Conservation (phyloP, 495 filamentous ascomycete genomes). For the Cercophora sp. region DNA sequence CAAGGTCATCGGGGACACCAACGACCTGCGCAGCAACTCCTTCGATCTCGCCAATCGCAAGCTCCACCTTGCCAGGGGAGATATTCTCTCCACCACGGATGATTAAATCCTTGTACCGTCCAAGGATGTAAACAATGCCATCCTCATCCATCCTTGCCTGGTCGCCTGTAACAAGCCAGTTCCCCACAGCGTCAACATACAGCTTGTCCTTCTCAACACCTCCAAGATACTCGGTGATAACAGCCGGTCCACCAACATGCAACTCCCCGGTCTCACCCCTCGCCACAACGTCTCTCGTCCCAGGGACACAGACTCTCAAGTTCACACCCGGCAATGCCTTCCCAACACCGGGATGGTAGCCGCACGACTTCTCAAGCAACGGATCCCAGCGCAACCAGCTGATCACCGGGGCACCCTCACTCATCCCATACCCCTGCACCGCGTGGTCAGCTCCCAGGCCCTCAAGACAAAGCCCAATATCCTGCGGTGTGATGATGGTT, state of each 20-base stretch:
- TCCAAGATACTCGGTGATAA: slow-evolving; percentile 33
- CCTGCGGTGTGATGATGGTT: slow-evolving; percentile 25
- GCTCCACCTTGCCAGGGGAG: slow-evolving; percentile 37
- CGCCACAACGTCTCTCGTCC: slow-evolving; percentile 18
- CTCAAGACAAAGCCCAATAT: slow-evolving; percentile 26
- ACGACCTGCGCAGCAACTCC: slow-evolving; percentile 31
- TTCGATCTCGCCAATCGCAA: slow-evolving; percentile 21
- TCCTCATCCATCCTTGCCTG: slow-evolving; percentile 38
- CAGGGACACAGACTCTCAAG: slow-evolving; percentile 34
- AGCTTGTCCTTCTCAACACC: slow-evolving; percentile 21
- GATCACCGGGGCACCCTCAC: slow-evolving; percentile 33
- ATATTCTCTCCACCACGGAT: slow-evolving; percentile 50
- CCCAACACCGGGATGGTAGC: slow-evolving; percentile 26
- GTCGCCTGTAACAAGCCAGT: slow-evolving; percentile 45
- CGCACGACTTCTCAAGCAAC: slow-evolving; percentile 11
- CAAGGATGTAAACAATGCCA: slow-evolving; percentile 35
- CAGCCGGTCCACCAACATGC: slow-evolving; percentile 30
- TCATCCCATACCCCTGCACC: slow-evolving; percentile 42
- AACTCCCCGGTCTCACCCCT: slow-evolving; percentile 38
- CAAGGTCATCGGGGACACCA: slow-evolving; percentile 35
- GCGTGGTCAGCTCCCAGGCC: slow-evolving; percentile 27
- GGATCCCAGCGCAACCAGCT: slow-evolving; percentile 19
- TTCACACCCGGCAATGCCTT: slow-evolving; percentile 28
- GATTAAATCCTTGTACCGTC: slow-evolving; percentile 49
- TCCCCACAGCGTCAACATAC: slow-evolving; percentile 31